Base-by-base conservation (phyloP, 2,329 filamentous ascomycete genomes). In the Cercospora sojina region DNA sequence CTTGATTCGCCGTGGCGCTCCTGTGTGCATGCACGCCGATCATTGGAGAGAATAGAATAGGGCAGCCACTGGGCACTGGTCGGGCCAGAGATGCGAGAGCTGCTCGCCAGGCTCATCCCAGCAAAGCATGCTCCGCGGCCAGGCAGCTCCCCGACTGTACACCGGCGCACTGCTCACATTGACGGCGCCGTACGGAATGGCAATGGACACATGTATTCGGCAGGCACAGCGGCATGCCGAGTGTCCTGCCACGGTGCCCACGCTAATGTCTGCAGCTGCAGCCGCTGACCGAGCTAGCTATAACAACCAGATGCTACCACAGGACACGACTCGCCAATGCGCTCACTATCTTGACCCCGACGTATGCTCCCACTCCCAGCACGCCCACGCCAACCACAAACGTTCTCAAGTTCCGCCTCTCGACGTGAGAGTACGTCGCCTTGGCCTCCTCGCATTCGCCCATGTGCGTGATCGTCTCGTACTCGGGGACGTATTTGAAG, bases 401-500 rank as follows among this genome's bases (percentile, higher is more conserved):
- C 10, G 80, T 77, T 69, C 78, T 80, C 60, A 85, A 62, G 70
- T 84, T 84, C 64, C 83, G 78, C 67, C 76, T 77, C 74, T 86
- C 84, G 13, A 84, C 74, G 16, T 77, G 77, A 5, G 76, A 78
- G 38, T 73, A 74, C 41, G 73, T 72, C 12, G 78, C 63, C 72
- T 79, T 77, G 31, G 79, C 77, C 69, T 80, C 78, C 49, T 78
- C 74, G 57, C 77, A 76, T 67, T 81, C 77, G 1, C 81, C 81
- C 77, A 83, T 77, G 56, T 82, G 79, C 3, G 84, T 86, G 12
- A 82, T 77, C 8, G 83, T 84, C 59, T 55, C 57, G 59, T 84
- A 83, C 69, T 85, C 79, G 0, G 90, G 89, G 9, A 90, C 65
- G 25, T 67, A 67, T 47, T 67, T 64, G 23, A 67, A 62, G 2